Evolutionary conservation across 805 yeast genomes (phyloP).

Genomic region (Candida coleopterorum): DNA sequence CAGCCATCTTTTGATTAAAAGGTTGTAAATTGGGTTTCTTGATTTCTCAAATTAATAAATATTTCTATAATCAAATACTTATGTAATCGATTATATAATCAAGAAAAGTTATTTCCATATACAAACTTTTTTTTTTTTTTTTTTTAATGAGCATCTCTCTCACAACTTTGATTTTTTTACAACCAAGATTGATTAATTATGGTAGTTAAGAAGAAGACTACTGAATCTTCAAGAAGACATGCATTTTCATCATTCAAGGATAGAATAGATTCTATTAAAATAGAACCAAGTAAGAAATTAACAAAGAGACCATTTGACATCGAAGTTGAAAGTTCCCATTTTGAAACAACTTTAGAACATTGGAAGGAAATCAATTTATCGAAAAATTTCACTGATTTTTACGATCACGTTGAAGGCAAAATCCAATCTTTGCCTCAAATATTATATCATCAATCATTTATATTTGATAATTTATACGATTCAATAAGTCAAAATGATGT

Average conservation of each 20-base stretch:
- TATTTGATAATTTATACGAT: conserved; percentile 46
- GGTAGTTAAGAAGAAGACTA: conserved; percentile 30
- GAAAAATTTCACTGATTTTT: conserved; percentile 61
- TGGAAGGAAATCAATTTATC: conserved; percentile 88
- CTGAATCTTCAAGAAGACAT: conserved; percentile 52
- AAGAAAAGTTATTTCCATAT: too few relatives aligned
- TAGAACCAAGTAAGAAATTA: conserved; percentile 62
- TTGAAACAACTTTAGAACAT: conserved; percentile 70
- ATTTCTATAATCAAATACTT: too few relatives aligned
- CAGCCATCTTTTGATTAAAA: background rate
- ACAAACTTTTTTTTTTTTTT: too few relatives aligned
- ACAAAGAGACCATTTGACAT: conserved; percentile 55
- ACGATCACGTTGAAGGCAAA: conserved; percentile 47
- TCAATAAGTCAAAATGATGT: conserved; percentile 56
- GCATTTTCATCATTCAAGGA: conserved; percentile 77
- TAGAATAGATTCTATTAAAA: conserved; percentile 74
- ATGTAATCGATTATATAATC: background rate
- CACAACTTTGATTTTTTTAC: background rate
- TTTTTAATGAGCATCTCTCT: conserved; percentile 2
- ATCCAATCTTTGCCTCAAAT: conserved; percentile 77
- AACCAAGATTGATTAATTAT: background rate
- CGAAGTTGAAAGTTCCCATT: conserved; percentile 74
- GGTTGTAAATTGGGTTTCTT: too few relatives aligned
- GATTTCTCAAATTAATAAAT: too few relatives aligned
- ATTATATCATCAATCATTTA: conserved; percentile 59